These are phyloP conservation scores for Prunus campanulata DNA, from an alignment of 306 rosid species.

Conservation along the genomic window DNA sequence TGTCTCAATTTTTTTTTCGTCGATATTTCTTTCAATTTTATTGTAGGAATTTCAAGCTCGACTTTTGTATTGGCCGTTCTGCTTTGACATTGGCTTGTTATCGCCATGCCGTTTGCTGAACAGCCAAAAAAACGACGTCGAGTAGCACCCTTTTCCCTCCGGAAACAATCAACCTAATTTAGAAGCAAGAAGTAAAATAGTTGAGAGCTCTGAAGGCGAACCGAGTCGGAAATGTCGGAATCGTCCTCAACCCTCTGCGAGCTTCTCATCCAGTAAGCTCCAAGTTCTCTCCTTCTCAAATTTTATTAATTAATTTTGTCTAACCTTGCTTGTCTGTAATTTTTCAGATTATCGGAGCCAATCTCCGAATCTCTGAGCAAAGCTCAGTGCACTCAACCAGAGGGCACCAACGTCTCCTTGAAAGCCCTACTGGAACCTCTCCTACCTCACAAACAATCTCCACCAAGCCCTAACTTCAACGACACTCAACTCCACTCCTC, in stretches of 20 bases:
- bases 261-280: conserved; percentile 46
- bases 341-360: conserved; percentile 52
- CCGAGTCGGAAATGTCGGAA: conserved; percentile 41
- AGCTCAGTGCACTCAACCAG: conserved; percentile 39
- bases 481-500: conserved; percentile 31
- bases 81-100: not conserved
- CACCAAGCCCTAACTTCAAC: conserved; percentile 17
- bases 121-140: not conserved
- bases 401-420: conserved; percentile 42
- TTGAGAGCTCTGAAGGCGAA: not conserved
- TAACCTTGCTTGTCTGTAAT: not conserved
- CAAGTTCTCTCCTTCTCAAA: not conserved
- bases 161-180: not conserved
- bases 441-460: conserved; percentile 32
- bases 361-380: conserved; percentile 37
- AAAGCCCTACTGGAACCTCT: conserved; percentile 62
- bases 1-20: no score
- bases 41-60: no score
- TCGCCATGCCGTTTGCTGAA: not conserved
- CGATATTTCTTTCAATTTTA: no score
- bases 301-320: not conserved
- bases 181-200: not conserved
- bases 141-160: not conserved
- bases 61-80: no score
- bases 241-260: conserved; percentile 40